A percentile compares a stretch with the other conserved stretches of the same genome.
Conservation (phyloP, 768 basidiomycete species). For the Naganishia randhawae region DNA sequence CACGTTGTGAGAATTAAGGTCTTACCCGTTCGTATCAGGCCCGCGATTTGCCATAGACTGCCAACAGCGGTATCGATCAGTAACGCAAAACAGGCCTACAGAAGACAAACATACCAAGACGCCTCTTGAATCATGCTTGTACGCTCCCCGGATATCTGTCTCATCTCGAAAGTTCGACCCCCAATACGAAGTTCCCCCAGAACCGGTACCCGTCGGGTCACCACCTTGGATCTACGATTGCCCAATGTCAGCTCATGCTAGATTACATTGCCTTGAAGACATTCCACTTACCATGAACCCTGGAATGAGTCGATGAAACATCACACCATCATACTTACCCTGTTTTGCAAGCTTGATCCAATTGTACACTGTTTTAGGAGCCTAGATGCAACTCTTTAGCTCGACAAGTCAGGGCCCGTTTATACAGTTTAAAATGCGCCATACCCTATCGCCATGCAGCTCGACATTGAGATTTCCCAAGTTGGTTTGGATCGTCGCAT, state of each 20-base stretch:
- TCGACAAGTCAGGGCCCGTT: too few relatives aligned
- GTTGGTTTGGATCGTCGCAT: constrained; percentile 91
- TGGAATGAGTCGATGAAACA: constrained; percentile 90
- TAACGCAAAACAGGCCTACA: background rate
- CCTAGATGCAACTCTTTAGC: constrained; percentile 62
- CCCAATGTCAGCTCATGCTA: background rate
- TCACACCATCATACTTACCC: constrained; percentile 82
- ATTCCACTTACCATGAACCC: constrained; percentile 75
- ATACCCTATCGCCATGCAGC: constrained; percentile 52
- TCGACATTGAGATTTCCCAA: constrained; percentile 77
- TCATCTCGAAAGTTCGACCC: constrained; percentile 95
- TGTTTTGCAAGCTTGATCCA: constrained; percentile 87
- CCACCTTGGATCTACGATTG: constrained; percentile 84
- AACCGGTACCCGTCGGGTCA: constrained; percentile 91
- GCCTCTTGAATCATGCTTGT: constrained; percentile 79
- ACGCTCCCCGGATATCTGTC: constrained; percentile 78
- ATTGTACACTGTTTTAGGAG: constrained; percentile 98
- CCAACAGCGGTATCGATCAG: background rate
- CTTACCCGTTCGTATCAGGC: constrained; percentile 73
- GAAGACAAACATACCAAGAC: constrained; percentile 53
- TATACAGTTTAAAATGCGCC: constrained; percentile 10
- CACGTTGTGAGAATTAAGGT: background rate
- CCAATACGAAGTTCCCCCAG: constrained; percentile 90
- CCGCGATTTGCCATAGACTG: constrained; percentile 94
- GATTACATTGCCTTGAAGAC: background rate